phyloP scores from a whole-genome alignment of 83 land plant genomes.

The Thuja plicata region DNA sequence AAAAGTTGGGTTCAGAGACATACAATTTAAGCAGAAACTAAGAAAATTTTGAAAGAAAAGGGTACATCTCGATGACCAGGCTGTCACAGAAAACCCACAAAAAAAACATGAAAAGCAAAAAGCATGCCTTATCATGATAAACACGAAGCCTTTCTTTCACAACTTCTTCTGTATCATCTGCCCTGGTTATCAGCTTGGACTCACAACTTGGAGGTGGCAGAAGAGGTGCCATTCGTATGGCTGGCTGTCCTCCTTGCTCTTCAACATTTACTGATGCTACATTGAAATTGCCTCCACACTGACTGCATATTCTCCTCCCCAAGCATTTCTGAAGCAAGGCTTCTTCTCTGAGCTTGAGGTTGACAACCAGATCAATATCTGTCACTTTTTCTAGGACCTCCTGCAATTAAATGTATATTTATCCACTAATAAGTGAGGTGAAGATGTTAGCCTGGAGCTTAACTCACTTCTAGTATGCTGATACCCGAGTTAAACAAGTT shows the following conservation, averaged over 20 bases:
- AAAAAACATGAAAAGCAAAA: slow-evolving; percentile 4
- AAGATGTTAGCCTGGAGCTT: neutral
- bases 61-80: too few relatives aligned
- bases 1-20: neutral
- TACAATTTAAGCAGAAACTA: neutral
- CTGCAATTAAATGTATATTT: neutral
- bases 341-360: slow-evolving; percentile 72
- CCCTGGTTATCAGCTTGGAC: slow-evolving; percentile 61
- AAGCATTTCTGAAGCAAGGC: slow-evolving; percentile 72
- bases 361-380: slow-evolving; percentile 72
- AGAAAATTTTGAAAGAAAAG: neutral
- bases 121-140: slow-evolving; percentile 33
- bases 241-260: slow-evolving; percentile 58
- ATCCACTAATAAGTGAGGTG: neutral
- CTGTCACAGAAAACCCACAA: neutral
- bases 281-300: slow-evolving; percentile 74
- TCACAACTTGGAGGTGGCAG: slow-evolving; percentile 70
- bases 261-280: slow-evolving; percentile 63
- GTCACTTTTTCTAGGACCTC: slow-evolving; percentile 72
- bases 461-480: neutral
- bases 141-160: slow-evolving; percentile 61
- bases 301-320: slow-evolving; percentile 75
- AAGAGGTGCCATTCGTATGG: slow-evolving; percentile 73
- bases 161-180: slow-evolving; percentile 80
- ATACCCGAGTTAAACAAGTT: neutral